A percentile compares a stretch with the other conserved stretches of the same genome.
Evolutionary conservation across 306 rosid genomes (phyloP).

Genomic region (Comarum palustre): DNA sequence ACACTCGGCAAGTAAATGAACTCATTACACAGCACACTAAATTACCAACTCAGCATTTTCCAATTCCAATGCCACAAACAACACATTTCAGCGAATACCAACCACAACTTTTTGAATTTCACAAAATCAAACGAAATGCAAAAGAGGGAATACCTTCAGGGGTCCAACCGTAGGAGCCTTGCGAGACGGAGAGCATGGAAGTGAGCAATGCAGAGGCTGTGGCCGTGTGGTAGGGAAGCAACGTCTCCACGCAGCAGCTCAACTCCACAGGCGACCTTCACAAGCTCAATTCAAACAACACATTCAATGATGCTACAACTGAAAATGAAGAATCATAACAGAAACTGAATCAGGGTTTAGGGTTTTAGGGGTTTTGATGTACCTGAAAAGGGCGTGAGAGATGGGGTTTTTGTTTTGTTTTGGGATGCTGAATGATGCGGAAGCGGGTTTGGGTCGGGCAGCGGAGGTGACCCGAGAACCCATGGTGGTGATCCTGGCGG

Average conservation of each 20-base stretch:
- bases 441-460: conserved; percentile 39
- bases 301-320: not conserved
- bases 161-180: conserved; percentile 68
- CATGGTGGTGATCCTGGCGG: conserved; percentile 32
- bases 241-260: conserved; percentile 76
- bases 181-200: conserved; percentile 78
- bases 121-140: not conserved
- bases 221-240: conserved; percentile 85
- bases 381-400: conserved; percentile 49
- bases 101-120: not conserved
- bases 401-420: conserved; percentile 43
- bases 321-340: not conserved
- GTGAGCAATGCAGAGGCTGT: conserved; percentile 90
- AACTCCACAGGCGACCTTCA: conserved; percentile 66
- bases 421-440: conserved; percentile 47
- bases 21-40: not conserved
- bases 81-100: not conserved
- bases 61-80: not conserved
- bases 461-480: conserved; percentile 45
- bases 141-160: conserved; percentile 57
- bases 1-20: not conserved
- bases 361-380: conserved; percentile 5
- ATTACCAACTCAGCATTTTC: not conserved
- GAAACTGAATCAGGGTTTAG: not conserved
- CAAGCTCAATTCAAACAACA: not conserved